phyloP scores from a whole-genome alignment of 352 stramenopile species.

The Globisporangium iwayamae region DNA sequence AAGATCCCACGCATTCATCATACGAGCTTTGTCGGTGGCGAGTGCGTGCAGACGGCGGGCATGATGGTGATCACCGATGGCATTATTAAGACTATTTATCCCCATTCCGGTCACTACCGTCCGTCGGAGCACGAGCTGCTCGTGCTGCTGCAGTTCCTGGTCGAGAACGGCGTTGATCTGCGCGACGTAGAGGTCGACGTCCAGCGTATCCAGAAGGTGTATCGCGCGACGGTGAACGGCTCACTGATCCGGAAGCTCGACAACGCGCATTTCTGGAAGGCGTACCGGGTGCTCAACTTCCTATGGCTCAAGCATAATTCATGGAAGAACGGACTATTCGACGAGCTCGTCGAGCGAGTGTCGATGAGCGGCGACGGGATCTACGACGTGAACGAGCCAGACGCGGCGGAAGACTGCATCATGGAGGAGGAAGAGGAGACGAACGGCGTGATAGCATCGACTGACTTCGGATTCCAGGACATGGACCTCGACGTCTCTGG shows the following conservation, averaged over 20 bases:
- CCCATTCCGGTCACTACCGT: constrained; percentile 97
- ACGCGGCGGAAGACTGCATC: constrained; percentile 40
- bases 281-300: constrained; percentile 68
- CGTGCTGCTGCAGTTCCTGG: constrained; percentile 91
- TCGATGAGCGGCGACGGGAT: constrained; percentile 40
- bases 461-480: constrained; percentile 17
- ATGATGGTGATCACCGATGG: constrained; percentile 95
- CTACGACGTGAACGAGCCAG: constrained; percentile 31
- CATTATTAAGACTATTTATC: constrained; percentile 92
- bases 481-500: constrained; percentile 9
- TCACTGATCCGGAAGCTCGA: constrained; percentile 74
- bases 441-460: constrained; percentile 22
- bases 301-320: constrained; percentile 71
- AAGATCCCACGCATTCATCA: constrained; percentile 95
- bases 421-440: constrained; percentile 41
- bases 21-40: constrained; percentile 96
- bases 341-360: constrained; percentile 73
- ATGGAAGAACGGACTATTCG: constrained; percentile 74
- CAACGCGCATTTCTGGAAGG: constrained; percentile 86
- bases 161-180: constrained; percentile 89
- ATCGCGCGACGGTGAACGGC: constrained; percentile 75
- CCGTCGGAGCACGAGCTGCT: constrained; percentile 94
- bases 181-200: constrained; percentile 91
- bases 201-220: constrained; percentile 96
- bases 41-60: constrained; percentile 94